Base-by-base conservation (phyloP, 371 early-diverging fungal genomes). In the Mortierella sp. region DNA sequence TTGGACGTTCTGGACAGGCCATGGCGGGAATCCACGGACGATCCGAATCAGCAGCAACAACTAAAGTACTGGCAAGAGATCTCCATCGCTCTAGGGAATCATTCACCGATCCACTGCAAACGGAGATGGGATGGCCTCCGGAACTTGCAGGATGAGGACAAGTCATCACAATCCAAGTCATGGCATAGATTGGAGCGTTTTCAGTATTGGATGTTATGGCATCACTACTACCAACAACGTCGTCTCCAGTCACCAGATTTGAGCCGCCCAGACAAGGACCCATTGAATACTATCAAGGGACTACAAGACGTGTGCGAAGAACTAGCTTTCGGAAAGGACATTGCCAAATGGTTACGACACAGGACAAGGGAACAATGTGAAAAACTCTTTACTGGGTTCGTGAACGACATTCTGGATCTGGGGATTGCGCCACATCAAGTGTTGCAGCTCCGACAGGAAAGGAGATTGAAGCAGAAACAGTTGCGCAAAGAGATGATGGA, bases 171-270 rank as follows among this genome's bases (percentile, higher is more conserved):
- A 37, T 57, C 62, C 0, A 63, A 51, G 25, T 40, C 52, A 2
- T 74, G 62, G 60, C 76, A 74, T 37, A 52, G 67, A 17, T 53
- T 63, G 24, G 76, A 74, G 39, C 51, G 59, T 3, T 52, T 52
- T 24, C 60, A 74, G 47, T 74, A 60, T 31, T 74, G 76, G 76
- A 67, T 64, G 63, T n/a, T 67, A 10, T 74, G 76, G 76, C 46
- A 41, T 6, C 58, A 63, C 29, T 49, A 60, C 21, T 52, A 40
- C 19, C 60, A 43, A 25, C 51, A 61, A n/a, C 48, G 43, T 17
- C 39, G 31, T 0, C 58, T 29, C 8, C 48, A 34, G 39, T 12
- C 13, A 19, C 17, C 10, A 40, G 17, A 19, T 27, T 24, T 21
- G 7, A 19, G 13, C 8, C 40, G 12, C 24, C n/a, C n/a, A n/a